Evolutionary conservation across 1,284 basidiomycete genomes (phyloP).

Genomic region (Rhodotorula sp.): DNA sequence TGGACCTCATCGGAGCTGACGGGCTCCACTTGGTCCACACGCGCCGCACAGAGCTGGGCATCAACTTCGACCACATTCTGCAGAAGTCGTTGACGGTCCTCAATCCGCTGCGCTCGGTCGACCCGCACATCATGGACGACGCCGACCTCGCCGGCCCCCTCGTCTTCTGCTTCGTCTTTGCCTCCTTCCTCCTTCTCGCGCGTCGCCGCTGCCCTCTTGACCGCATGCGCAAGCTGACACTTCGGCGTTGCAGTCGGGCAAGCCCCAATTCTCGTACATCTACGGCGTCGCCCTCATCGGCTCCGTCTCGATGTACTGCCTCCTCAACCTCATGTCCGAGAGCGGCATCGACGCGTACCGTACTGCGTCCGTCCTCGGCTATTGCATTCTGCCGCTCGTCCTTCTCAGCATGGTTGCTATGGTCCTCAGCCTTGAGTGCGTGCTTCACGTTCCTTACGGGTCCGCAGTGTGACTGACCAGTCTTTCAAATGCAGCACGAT

Average conservation of each 20-base stretch:
- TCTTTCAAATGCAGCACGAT: constrained; percentile 60
- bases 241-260: constrained; percentile 74
- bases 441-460: neutral
- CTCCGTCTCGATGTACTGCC: constrained; percentile 87
- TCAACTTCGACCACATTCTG: constrained; percentile 94
- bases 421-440: constrained; percentile 82
- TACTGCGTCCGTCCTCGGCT: constrained; percentile 92
- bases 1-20: neutral
- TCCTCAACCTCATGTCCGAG: constrained; percentile 97
- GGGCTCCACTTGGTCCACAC: no score
- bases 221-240: neutral
- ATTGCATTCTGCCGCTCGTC: constrained; percentile 96
- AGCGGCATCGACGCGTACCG: constrained; percentile 94
- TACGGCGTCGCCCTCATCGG: constrained; percentile 96
- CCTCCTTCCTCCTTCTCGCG: constrained; percentile 83
- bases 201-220: constrained; percentile 51
- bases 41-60: constrained; percentile 75
- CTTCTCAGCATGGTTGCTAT: constrained; percentile 90
- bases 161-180: constrained; percentile 92
- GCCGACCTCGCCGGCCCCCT: constrained; percentile 96
- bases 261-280: constrained; percentile 98
- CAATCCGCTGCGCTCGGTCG: constrained; percentile 82
- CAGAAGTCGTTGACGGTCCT: constrained; percentile 93
- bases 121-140: constrained; percentile 98
- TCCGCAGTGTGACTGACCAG: neutral